Evolutionary conservation across 257 asterid genomes (phyloP), one percentile per base, ranked within the genome.

Genomic region (Nicotiana knightiana): DNA sequence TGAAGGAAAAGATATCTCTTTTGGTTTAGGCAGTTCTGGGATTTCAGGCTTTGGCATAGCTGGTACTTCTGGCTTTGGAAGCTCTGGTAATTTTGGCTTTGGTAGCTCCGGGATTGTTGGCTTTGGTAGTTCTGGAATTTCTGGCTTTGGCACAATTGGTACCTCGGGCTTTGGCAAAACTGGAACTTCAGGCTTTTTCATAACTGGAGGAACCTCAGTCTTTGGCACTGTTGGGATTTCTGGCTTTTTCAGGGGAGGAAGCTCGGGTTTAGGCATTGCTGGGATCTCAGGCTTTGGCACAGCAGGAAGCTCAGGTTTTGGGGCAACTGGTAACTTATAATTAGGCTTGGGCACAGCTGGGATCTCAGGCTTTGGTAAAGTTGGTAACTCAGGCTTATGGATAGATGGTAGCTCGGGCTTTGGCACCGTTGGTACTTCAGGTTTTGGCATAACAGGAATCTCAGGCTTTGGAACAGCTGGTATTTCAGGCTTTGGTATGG

Each of bases 21-120:
- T 17, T 8, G 67, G 58, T 32, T 88, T 86, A 9, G 91, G 90
- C 2, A 85, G 18, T 24, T 79, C 55, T 2, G 83, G 62, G 0
- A 79, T 30, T 26, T 63, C 17, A 48, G 61, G 53, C 32, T 80
- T 80, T 65, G 77, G 83, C 0, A 80, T 2, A 15, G 28, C 7
- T 64, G 83, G 77, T 0, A 79, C 24, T 57, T 62, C 75, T 2
- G 8, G 63, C 21, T 43, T 79, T 58, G 81, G 81, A 2, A 78
- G 7, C 21, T 33, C 21, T 58, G 70, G 70, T 3, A 59, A 0
- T n/a, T 57, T 28, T 12, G 77, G 35, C 58, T 87, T 87, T 3
- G 91, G 91, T 9, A 85, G 53, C 10, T 68, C 58, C 1, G 84
- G 62, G 1, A 79, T 10, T 43, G 43, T 3, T 28, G 51, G 39